Percentiles rank a stretch among this genome's conserved stretches.
These are phyloP conservation scores for Tephrocybe sp. DNA, from an alignment of 768 basidiomycete species.

Conservation along the genomic window DNA sequence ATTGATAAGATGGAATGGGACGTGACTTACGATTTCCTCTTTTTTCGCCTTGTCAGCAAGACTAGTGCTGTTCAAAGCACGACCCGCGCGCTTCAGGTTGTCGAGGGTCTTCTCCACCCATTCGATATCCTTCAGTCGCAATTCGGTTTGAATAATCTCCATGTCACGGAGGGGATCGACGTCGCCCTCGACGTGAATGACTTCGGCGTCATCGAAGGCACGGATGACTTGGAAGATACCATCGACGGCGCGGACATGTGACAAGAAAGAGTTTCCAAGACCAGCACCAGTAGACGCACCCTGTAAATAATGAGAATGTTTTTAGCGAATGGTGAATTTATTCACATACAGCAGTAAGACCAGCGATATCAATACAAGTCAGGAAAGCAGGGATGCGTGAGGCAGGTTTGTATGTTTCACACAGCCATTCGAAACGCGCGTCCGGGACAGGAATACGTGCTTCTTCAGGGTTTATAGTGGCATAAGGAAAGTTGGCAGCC, in stretches of 20 bases:
- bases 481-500: slow-evolving; percentile 97
- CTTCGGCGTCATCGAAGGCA: slow-evolving; percentile 98
- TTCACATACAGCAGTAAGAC: slow-evolving; percentile 79
- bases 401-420: slow-evolving; percentile 83
- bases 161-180: slow-evolving; percentile 95
- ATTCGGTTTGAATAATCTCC: slow-evolving; percentile 94
- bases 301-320: slow-evolving; percentile 29
- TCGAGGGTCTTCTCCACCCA: slow-evolving; percentile 96
- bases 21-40: slow-evolving; percentile 78
- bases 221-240: slow-evolving; percentile 99
- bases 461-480: slow-evolving; percentile 90
- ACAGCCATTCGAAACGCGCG: slow-evolving; percentile 91
- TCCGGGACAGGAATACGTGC: slow-evolving; percentile 97
- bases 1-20: neutral
- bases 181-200: slow-evolving; percentile 98
- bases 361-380: slow-evolving; percentile 98
- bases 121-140: slow-evolving; percentile 95
- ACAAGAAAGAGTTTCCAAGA: slow-evolving; percentile 95
- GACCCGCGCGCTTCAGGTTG: slow-evolving; percentile 65
- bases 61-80: slow-evolving; percentile 68
- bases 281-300: slow-evolving; percentile 98
- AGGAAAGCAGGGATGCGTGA: slow-evolving; percentile 90
- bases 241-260: slow-evolving; percentile 96
- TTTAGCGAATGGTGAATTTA: neutral
- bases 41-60: slow-evolving; percentile 94